These are phyloP conservation scores for Metschnikowia amazonensis DNA, from an alignment of 805 yeast species.

Conservation along the genomic window DNA sequence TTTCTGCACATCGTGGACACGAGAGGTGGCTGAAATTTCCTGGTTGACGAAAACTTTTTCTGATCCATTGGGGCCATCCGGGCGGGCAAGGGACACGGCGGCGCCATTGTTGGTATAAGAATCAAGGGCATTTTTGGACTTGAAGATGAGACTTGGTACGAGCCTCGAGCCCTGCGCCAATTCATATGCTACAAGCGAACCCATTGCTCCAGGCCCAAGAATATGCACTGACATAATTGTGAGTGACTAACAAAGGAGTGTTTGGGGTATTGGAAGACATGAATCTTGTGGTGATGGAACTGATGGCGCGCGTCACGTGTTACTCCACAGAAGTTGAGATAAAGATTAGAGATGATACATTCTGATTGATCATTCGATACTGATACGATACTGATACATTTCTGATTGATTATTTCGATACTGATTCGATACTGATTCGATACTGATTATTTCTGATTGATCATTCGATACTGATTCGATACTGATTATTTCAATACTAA, in stretches of 20 bases:
- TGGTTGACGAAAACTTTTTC: constrained; percentile 16
- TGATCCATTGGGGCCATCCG: constrained; percentile 20
- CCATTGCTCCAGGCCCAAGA: constrained; percentile 54
- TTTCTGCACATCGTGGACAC: constrained; percentile 16
- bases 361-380: too few species aligned
- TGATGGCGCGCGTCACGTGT: constrained; percentile 3
- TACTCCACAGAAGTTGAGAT: too few species aligned
- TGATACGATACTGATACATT: too few species aligned
- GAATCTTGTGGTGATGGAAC: too few species aligned
- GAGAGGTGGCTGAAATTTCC: constrained; percentile 22
- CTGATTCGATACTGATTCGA: too few species aligned
- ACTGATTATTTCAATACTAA: too few species aligned
- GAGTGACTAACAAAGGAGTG: background rate
- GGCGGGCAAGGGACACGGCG: constrained; percentile 27
- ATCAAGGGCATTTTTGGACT: constrained; percentile 37
- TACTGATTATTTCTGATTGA: too few species aligned
- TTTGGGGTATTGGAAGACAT: too few species aligned
- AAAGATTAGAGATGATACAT: too few species aligned
- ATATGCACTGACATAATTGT: constrained; percentile 19
- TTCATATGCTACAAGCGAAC: constrained; percentile 44
- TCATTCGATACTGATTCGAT: too few species aligned
- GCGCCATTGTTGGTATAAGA: constrained; percentile 41
- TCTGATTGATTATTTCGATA: too few species aligned
- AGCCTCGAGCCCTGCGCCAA: constrained; percentile 40
- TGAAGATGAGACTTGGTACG: constrained; percentile 35